Evolutionary conservation across 2,329 filamentous ascomycete genomes (phyloP).

Genomic region (Xylaria sp.): DNA sequence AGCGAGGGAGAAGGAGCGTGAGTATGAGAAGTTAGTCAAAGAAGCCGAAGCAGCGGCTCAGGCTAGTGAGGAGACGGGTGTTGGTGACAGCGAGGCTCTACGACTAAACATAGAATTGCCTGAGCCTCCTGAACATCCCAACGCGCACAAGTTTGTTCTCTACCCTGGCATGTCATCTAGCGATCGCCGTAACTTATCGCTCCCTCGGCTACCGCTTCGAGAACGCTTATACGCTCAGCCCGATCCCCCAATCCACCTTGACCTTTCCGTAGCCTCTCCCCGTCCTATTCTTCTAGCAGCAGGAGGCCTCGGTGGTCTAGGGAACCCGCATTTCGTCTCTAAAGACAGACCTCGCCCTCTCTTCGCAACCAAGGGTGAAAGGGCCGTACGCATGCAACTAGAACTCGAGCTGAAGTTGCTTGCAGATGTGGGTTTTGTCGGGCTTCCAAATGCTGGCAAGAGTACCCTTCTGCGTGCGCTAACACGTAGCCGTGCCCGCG

Average conservation of each 20-base stretch:
- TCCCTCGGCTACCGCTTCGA: conserved; percentile 59
- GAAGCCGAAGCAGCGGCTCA: conserved; percentile 46
- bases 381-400: conserved; percentile 76
- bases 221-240: conserved; percentile 70
- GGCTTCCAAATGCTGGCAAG: conserved; percentile 94
- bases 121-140: conserved; percentile 46
- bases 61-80: conserved; percentile 47
- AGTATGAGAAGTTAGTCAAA: conserved; percentile 36
- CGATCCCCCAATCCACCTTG: conserved; percentile 71
- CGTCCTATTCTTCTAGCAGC: conserved; percentile 84
- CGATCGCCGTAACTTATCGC: conserved; percentile 63
- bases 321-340: conserved; percentile 91
- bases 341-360: conserved; percentile 77
- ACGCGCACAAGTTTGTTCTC: conserved; percentile 79
- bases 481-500: conserved; percentile 84
- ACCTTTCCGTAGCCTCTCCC: conserved; percentile 77
- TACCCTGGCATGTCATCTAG: conserved; percentile 78
- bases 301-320: conserved; percentile 86
- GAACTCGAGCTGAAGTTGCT: conserved; percentile 93
- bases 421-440: conserved; percentile 92
- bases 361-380: conserved; percentile 86
- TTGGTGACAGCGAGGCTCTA: conserved; percentile 24
- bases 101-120: conserved; percentile 39
- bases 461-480: conserved; percentile 87
- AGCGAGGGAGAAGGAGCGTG: conserved; percentile 46